phyloP scores from a whole-genome alignment of 1,139 yeast genomes.

The Kazachstania sp. region DNA sequence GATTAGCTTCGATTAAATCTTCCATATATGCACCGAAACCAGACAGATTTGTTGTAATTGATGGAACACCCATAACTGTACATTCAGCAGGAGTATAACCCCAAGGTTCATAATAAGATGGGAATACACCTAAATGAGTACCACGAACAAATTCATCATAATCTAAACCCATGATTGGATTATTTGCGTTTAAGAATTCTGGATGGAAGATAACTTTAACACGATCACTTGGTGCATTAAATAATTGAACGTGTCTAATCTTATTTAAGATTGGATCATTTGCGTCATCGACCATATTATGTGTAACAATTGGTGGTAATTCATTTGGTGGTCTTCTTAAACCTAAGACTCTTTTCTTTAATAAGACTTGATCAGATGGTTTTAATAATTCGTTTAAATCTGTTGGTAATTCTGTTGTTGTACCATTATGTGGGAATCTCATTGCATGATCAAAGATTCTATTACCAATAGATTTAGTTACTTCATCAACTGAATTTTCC shows the following conservation, averaged over 20 bases:
- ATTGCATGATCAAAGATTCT: constrained; percentile 89
- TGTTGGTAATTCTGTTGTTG: constrained; percentile 44
- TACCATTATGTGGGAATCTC: constrained; percentile 55
- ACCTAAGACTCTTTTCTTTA: constrained; percentile 90
- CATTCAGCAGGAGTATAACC: constrained; percentile 99
- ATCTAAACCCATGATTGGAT: constrained; percentile 86
- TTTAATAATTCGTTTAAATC: constrained; percentile 70
- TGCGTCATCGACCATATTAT: constrained; percentile 89
- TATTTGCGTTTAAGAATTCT: constrained; percentile 88
- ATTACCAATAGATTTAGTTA: constrained; percentile 79
- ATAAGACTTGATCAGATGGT: constrained; percentile 79
- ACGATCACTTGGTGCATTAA: constrained; percentile 82
- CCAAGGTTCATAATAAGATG: constrained; percentile 98
- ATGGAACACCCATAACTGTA: constrained; percentile 98
- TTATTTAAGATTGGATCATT: constrained; percentile 88
- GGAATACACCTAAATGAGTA: constrained; percentile 96
- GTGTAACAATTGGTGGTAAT: constrained; percentile 93
- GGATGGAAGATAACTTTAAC: constrained; percentile 97
- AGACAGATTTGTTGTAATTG: constrained; percentile 92
- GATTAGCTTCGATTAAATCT: constrained; percentile 75
- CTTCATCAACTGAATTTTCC: constrained; percentile 82
- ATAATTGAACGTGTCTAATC: constrained; percentile 82
- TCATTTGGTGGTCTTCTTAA: constrained; percentile 60
- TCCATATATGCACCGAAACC: constrained; percentile 99
- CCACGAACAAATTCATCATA: constrained; percentile 98